Conservation (phyloP, 139 green algal species). For the Picochlorum costavermella region DNA sequence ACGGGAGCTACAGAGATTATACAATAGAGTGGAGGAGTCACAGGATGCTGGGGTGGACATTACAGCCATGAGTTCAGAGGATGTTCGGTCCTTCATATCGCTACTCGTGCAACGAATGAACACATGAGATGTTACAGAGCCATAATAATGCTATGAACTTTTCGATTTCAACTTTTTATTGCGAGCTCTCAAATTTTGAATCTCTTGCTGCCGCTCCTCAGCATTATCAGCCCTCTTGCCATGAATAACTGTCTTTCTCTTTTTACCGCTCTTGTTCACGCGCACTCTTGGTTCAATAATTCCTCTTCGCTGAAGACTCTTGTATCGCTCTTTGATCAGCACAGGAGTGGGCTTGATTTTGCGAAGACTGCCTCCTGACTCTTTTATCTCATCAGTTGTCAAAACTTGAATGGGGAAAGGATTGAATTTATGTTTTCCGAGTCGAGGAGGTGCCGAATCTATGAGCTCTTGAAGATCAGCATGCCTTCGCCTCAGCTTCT, state of each 20-base stretch:
- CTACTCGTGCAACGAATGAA: not conserved
- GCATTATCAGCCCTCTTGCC: slow-evolving; percentile 26
- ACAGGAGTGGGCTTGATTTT: slow-evolving; percentile 34
- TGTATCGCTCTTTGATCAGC: slow-evolving; percentile 53
- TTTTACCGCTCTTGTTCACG: slow-evolving; percentile 29
- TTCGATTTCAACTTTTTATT: slow-evolving; percentile 27
- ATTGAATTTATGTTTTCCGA: slow-evolving; percentile 62
- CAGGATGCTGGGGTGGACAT: too few relatives aligned
- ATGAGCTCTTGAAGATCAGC: slow-evolving; percentile 43
- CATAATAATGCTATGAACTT: not conserved
- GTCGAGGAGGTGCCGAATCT: slow-evolving; percentile 35
- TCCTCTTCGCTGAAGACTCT: slow-evolving; percentile 67
- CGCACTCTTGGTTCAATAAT: slow-evolving; percentile 67
- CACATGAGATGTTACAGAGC: not conserved
- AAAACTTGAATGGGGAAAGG: slow-evolving; percentile 57
- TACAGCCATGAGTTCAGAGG: too few relatives aligned
- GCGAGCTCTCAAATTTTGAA: slow-evolving; percentile 17
- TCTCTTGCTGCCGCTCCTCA: slow-evolving; percentile 28
- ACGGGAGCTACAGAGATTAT: too few relatives aligned
- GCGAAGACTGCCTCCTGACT: slow-evolving; percentile 45
- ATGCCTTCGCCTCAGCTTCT: slow-evolving; percentile 16
- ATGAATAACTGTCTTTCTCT: slow-evolving; percentile 38
- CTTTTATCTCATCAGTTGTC: slow-evolving; percentile 52
- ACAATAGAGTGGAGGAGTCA: too few relatives aligned
- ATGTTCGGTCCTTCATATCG: too few relatives aligned